Percentiles rank a stretch among this genome's conserved stretches.
Evolutionary conservation across 164 flowering plant genomes (phyloP).

Genomic region (Vitis rotundifolia): DNA sequence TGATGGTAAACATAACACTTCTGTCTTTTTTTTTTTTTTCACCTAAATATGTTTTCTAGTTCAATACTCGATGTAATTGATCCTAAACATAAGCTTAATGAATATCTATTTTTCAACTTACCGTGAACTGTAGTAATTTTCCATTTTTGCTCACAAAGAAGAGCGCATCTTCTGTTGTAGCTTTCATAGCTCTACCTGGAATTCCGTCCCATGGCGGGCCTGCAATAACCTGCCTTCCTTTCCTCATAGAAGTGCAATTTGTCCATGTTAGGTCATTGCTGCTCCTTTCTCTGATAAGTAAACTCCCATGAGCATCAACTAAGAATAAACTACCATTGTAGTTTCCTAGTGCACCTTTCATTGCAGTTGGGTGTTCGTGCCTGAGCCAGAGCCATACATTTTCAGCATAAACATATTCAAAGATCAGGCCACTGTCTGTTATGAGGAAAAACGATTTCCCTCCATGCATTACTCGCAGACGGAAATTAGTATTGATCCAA

Average conservation of each 20-base stretch:
- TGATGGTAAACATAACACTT: no score
- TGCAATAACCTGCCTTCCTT: conserved; percentile 56
- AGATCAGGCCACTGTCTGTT: conserved; percentile 52
- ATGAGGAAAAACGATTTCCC: conserved; percentile 69
- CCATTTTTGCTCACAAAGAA: conserved; percentile 78
- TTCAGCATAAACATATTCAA: conserved; percentile 64
- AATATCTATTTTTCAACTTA: conserved; percentile 33
- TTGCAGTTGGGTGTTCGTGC: conserved; percentile 61
- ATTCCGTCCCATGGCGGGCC: conserved; percentile 85
- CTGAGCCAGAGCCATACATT: conserved; percentile 74
- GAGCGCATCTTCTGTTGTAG: conserved; percentile 59
- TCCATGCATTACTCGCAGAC: conserved; percentile 57
- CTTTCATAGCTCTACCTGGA: conserved; percentile 38
- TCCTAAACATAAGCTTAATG: neutral
- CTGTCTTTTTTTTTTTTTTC: no score
- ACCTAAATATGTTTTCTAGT: no score
- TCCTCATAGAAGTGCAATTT: conserved; percentile 77
- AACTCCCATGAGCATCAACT: conserved; percentile 57
- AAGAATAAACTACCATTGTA: conserved; percentile 79
- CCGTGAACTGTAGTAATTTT: conserved; percentile 68
- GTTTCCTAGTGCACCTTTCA: conserved; percentile 68
- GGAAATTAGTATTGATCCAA: conserved; percentile 41
- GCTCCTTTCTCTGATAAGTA: conserved; percentile 71
- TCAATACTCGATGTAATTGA: neutral
- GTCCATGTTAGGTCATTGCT: conserved; percentile 59